A percentile compares a stretch with the other conserved stretches of the same genome.
These are phyloP conservation scores for Daldinia concentrica DNA, from an alignment of 495 filamentous ascomycete species.

Conservation along the genomic window DNA sequence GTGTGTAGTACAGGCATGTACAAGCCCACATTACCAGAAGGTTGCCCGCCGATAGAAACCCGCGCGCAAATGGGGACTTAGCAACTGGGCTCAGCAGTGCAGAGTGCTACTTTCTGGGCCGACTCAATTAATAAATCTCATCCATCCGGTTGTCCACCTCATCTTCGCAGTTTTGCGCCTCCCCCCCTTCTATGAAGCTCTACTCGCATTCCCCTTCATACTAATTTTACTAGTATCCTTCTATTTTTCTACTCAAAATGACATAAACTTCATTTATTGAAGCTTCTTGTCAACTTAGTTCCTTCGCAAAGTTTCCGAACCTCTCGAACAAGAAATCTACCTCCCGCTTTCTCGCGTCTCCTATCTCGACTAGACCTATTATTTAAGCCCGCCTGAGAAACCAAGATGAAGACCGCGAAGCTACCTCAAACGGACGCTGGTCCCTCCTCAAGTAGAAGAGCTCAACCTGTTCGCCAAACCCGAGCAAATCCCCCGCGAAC, in stretches of 20 bases:
- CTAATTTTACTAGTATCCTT: conserved; percentile 15
- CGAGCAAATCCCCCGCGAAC: conserved; percentile 64
- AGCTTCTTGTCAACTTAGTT: conserved; percentile 39
- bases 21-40: conserved; percentile 29
- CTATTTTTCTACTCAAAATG: conserved; percentile 42
- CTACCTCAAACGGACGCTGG: conserved; percentile 52
- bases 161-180: conserved; percentile 41
- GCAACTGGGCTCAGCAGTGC: not conserved
- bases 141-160: conserved; percentile 25
- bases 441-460: conserved; percentile 60
- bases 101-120: conserved; percentile 5
- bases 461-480: conserved; percentile 68
- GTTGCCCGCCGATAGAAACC: conserved; percentile 39
- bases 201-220: conserved; percentile 27
- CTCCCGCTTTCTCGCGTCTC: conserved; percentile 6
- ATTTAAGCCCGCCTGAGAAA: conserved; percentile 7
- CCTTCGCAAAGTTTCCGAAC: conserved; percentile 24
- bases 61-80: conserved; percentile 41
- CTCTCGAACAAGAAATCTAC: conserved; percentile 24
- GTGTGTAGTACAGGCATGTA: conserved; percentile 6
- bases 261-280: conserved; percentile 44
- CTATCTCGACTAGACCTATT: conserved; percentile 12
- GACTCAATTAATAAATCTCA: conserved; percentile 37
- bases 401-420: conserved; percentile 64
- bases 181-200: conserved; percentile 26